Percentiles rank a stretch among this genome's conserved stretches.
Evolutionary conservation across 345 rosid species (phyloP).

Genomic region (Dipteronia sinensis): DNA sequence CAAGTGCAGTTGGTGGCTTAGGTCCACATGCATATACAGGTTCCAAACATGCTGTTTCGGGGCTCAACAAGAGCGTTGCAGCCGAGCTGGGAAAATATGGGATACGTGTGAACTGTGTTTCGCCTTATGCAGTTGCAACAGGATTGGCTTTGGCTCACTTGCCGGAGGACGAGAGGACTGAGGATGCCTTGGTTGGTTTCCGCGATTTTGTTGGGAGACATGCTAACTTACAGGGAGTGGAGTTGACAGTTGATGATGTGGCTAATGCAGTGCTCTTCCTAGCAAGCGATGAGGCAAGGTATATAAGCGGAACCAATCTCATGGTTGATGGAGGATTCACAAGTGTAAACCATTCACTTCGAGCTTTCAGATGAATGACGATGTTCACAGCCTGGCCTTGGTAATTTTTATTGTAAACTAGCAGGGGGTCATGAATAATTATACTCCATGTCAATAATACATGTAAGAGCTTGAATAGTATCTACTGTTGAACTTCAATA

Average conservation of each 20-base stretch:
- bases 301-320: conserved; percentile 82
- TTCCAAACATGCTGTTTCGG: conserved; percentile 86
- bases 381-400: neutral
- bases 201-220: conserved; percentile 46
- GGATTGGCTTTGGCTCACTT: conserved; percentile 71
- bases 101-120: conserved; percentile 91
- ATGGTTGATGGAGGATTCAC: conserved; percentile 94
- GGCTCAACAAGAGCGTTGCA: conserved; percentile 75
- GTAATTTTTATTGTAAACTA: too few species aligned
- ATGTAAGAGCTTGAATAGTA: too few species aligned
- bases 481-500: too few species aligned
- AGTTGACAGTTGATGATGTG: conserved; percentile 66
- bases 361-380: conserved; percentile 55
- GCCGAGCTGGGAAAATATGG: conserved; percentile 92
- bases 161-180: conserved; percentile 73
- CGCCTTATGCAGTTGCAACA: conserved; percentile 77
- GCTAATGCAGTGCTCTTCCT: conserved; percentile 84
- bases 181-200: conserved; percentile 55
- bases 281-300: conserved; percentile 82
- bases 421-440: neutral
- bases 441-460: too few species aligned
- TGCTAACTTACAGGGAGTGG: conserved; percentile 84
- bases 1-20: conserved; percentile 55
- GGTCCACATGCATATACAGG: conserved; percentile 87
- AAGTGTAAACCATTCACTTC: conserved; percentile 55